Evolutionary conservation across 2,329 filamentous ascomycete genomes (phyloP).

Genomic region (Juglanconis juglandina): DNA sequence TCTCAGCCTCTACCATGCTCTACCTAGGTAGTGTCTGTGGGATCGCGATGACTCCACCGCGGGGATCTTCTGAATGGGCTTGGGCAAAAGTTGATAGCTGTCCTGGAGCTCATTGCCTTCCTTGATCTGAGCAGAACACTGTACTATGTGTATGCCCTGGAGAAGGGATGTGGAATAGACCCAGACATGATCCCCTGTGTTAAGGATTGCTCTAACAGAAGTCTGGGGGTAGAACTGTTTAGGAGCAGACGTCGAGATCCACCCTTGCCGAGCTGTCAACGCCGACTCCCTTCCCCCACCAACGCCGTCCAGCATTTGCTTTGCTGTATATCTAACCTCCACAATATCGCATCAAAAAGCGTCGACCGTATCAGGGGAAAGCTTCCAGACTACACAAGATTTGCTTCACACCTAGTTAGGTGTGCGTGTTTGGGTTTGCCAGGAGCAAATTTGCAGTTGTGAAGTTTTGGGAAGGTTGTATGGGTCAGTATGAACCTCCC

Average conservation of each 20-base stretch:
- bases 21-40: neutral
- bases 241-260: neutral
- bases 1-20: neutral
- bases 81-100: constrained; percentile 7
- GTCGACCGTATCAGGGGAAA: neutral
- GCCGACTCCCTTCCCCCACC: neutral
- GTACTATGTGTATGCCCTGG: neutral
- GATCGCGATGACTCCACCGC: constrained; percentile 11
- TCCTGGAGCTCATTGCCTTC: neutral
- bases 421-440: neutral
- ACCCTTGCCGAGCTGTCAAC: neutral
- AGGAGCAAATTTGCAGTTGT: constrained; percentile 1
- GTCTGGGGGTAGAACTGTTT: neutral
- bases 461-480: constrained; percentile 5
- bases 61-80: constrained; percentile 4
- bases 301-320: neutral
- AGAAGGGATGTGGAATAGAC: neutral
- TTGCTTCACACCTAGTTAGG: no score
- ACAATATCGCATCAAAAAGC: neutral
- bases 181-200: no score
- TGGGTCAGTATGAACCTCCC: constrained; percentile 5
- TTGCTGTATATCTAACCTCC: neutral
- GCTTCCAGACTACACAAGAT: no score
- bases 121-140: neutral
- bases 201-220: neutral